These are phyloP conservation scores for Ustilago nuda DNA, from an alignment of 1,284 basidiomycete genomes.

Conservation along the genomic window DNA sequence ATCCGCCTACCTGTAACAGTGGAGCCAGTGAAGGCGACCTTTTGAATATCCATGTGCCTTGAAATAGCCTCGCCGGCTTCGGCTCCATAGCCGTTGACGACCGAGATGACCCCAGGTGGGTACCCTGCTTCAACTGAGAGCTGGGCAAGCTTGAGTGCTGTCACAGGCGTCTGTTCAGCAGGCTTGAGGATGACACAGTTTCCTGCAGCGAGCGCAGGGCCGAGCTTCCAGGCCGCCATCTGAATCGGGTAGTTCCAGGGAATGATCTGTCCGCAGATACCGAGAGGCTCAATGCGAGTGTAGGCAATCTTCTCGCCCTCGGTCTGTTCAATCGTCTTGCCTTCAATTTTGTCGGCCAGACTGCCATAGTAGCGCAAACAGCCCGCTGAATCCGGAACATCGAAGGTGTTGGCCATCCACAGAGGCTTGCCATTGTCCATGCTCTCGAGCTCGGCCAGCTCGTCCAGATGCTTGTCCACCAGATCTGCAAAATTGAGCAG, in stretches of 20 bases:
- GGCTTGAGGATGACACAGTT: constrained; percentile 73
- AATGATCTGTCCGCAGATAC: constrained; percentile 74
- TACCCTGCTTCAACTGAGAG: constrained; percentile 82
- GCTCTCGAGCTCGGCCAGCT: constrained; percentile 72
- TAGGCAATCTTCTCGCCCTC: constrained; percentile 76
- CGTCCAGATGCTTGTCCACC: constrained; percentile 79
- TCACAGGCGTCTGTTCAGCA: constrained; percentile 79
- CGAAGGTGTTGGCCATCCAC: constrained; percentile 75
- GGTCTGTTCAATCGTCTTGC: constrained; percentile 80
- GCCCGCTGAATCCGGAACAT: constrained; percentile 77
- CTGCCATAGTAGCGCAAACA: constrained; percentile 76
- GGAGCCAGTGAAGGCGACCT: constrained; percentile 75
- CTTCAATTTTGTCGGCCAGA: constrained; percentile 80
- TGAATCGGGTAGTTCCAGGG: constrained; percentile 77
- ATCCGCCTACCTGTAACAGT: constrained; percentile 78
- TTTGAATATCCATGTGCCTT: constrained; percentile 77
- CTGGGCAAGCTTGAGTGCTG: constrained; percentile 77
- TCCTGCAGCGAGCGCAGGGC: constrained; percentile 70
- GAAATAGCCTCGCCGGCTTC: constrained; percentile 78
- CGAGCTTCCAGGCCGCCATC: constrained; percentile 73
- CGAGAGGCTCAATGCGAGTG: constrained; percentile 90
- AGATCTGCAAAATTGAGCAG: constrained; percentile 77
- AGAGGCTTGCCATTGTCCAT: constrained; percentile 86
- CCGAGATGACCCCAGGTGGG: constrained; percentile 77
- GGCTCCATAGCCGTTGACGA: constrained; percentile 83